Percentiles rank a stretch among this genome's conserved stretches.
These are phyloP conservation scores for Colletotrichum cuscutae DNA, from an alignment of 2,329 filamentous ascomycete species.

Conservation along the genomic window DNA sequence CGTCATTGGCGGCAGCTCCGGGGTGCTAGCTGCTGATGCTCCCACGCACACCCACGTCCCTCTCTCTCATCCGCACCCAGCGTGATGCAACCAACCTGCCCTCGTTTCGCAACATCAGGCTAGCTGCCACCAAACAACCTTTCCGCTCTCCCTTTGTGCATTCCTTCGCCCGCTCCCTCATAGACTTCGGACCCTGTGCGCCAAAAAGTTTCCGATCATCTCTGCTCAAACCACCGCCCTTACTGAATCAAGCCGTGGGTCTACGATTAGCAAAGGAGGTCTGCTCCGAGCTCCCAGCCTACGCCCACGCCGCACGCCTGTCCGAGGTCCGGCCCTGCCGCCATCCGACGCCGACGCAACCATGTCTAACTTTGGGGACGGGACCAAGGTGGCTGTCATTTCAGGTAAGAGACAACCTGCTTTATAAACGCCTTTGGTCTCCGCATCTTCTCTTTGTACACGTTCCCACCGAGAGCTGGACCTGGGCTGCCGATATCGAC, in stretches of 20 bases:
- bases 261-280: constrained; percentile 9
- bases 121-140: constrained; percentile 15
- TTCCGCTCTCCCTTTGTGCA: constrained; percentile 16
- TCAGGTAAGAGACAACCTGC: constrained; percentile 25
- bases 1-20: constrained; percentile 29
- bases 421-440: constrained; percentile 12
- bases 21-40: constrained; percentile 12
- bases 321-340: constrained; percentile 26
- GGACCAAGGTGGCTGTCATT: constrained; percentile 27
- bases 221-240: constrained; percentile 24
- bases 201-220: constrained; percentile 23
- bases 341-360: constrained; percentile 29
- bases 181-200: constrained; percentile 31
- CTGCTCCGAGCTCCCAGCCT: constrained; percentile 1
- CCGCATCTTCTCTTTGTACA: not conserved
- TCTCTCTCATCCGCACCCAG: not conserved
- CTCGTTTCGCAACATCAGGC: constrained; percentile 28
- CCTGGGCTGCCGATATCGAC: not conserved
- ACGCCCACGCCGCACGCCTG: constrained; percentile 28
- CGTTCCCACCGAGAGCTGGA: not conserved
- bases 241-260: constrained; percentile 21
- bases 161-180: constrained; percentile 20
- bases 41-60: not conserved
- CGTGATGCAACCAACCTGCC: constrained; percentile 9
- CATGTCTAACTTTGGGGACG: constrained; percentile 34